Percentiles rank a stretch among this genome's conserved stretches.
phyloP scores from a whole-genome alignment of 805 yeast genomes.

The Kodamaea leandrae region DNA sequence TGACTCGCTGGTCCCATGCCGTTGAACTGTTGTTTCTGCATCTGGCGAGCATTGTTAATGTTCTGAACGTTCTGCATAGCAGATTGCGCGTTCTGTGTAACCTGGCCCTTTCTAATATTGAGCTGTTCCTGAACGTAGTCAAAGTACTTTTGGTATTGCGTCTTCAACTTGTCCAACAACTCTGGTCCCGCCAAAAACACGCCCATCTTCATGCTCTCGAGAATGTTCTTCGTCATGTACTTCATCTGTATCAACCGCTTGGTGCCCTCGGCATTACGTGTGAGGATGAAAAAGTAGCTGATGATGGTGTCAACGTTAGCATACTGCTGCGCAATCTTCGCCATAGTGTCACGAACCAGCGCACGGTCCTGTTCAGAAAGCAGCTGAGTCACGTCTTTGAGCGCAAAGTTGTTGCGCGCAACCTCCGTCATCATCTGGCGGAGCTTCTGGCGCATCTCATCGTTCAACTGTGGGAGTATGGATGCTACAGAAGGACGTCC shows the following conservation, averaged over 20 bases:
- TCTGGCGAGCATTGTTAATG: conserved; percentile 4
- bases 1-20: conserved; percentile 14
- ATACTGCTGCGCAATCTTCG: conserved; percentile 56
- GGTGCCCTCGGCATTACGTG: conserved; percentile 73
- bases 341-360: conserved; percentile 53
- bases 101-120: conserved; percentile 25
- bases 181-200: conserved; percentile 71
- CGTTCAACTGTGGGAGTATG: conserved; percentile 47
- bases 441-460: conserved; percentile 60
- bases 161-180: conserved; percentile 63
- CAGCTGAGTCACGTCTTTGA: conserved; percentile 62
- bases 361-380: conserved; percentile 65
- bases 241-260: conserved; percentile 75
- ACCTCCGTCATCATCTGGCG: conserved; percentile 69
- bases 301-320: conserved; percentile 71
- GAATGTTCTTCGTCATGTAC: conserved; percentile 71
- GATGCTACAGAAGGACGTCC: conserved; percentile 14
- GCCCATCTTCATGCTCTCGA: conserved; percentile 65
- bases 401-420: conserved; percentile 58
- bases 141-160: conserved; percentile 72
- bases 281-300: conserved; percentile 73
- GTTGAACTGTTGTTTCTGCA: too few relatives aligned
- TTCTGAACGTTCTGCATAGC: conserved; percentile 6
- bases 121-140: conserved; percentile 69
- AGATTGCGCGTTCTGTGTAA: conserved; percentile 1